A percentile compares a stretch with the other conserved stretches of the same genome.
Evolutionary conservation across 495 filamentous ascomycete species (phyloP).

Genomic region (Letharia columbiana): DNA sequence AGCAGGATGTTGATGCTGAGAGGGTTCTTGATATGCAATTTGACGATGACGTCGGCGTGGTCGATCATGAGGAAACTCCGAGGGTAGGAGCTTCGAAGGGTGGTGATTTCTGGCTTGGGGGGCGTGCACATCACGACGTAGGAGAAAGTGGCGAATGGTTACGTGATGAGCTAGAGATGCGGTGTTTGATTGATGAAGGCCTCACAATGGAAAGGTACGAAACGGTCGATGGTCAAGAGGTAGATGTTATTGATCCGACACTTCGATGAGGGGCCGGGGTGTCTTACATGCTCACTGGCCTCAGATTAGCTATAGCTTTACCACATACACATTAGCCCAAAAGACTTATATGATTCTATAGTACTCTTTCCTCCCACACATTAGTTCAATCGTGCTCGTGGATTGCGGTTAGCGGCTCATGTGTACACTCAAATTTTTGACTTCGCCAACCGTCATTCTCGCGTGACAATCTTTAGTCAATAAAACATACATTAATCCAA

Average conservation of each 20-base stretch:
- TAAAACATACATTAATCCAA: not conserved
- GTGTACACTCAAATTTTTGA: not conserved
- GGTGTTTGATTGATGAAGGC: constrained; percentile 20
- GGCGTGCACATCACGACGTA: not conserved
- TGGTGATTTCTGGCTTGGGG: constrained; percentile 13
- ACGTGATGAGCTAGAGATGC: constrained; percentile 22
- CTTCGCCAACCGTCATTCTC: not conserved
- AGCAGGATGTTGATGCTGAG: constrained; percentile 16
- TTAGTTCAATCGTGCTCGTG: not conserved
- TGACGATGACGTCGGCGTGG: constrained; percentile 1
- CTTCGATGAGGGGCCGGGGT: constrained; percentile 8
- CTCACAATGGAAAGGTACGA: not conserved
- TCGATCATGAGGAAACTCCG: not conserved
- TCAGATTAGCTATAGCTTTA: not conserved
- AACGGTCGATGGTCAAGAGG: constrained; percentile 4
- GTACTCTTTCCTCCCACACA: not conserved
- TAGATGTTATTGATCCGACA: constrained; percentile 19
- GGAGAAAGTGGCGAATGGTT: constrained; percentile 11
- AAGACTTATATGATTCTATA: not conserved
- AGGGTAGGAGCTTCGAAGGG: not conserved
- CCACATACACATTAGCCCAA: not conserved
- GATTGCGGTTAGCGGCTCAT: not conserved
- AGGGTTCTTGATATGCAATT: constrained; percentile 13
- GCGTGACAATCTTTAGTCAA: not conserved
- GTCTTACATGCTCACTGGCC: not conserved